These are phyloP conservation scores for Nicotiana noctiflora DNA, from an alignment of 257 asterid species.

Conservation along the genomic window DNA sequence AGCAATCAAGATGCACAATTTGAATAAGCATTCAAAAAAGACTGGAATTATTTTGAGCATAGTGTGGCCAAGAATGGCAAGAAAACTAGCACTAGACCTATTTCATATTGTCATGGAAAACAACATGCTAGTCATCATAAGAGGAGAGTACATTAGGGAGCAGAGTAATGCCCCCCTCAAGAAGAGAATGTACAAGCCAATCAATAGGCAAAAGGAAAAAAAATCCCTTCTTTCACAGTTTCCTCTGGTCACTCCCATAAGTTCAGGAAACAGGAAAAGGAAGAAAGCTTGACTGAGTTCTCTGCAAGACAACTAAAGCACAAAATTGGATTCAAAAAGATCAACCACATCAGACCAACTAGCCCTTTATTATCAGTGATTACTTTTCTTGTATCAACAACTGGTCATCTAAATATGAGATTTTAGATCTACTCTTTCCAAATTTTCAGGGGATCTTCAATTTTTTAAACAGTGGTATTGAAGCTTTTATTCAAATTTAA, in stretches of 20 bases:
- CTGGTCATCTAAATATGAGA: neutral
- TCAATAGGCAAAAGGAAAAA: neutral
- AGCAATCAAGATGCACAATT: constrained; percentile 17
- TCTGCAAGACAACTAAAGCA: neutral
- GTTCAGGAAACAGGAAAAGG: neutral
- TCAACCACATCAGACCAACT: constrained; percentile 2
- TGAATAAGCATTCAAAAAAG: constrained; percentile 12
- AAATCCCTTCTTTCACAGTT: neutral
- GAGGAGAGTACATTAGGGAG: neutral
- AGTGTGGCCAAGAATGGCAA: neutral
- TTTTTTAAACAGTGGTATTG: neutral
- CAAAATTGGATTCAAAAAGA: neutral
- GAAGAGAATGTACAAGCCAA: neutral
- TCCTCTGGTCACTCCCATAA: constrained; percentile 2
- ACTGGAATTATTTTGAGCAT: neutral
- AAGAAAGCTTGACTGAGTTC: neutral
- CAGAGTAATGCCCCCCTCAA: neutral
- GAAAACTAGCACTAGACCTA: neutral
- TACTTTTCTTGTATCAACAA: neutral
- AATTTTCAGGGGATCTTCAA: neutral
- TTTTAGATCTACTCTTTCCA: neutral
- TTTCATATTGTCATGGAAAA: neutral
- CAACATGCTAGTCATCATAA: neutral
- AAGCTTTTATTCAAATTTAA: neutral
- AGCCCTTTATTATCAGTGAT: neutral